Conservation (phyloP, 495 filamentous ascomycete genomes). For the Hypoxylon fuscum region DNA sequence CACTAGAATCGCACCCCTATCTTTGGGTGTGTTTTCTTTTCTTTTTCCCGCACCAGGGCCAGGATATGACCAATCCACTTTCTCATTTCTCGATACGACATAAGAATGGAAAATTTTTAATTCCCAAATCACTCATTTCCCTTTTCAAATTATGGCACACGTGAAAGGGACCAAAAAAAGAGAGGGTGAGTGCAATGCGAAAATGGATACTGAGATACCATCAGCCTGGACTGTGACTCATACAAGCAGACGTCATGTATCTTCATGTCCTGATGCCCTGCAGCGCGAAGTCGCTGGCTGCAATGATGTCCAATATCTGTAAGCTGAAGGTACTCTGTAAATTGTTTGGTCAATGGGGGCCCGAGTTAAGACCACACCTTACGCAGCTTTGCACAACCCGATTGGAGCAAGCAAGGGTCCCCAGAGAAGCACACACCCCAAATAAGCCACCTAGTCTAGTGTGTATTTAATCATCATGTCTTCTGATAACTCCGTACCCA, state of each 20-base stretch:
- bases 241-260: slow-evolving; percentile 44
- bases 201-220: slow-evolving; percentile 31
- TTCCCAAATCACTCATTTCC: slow-evolving; percentile 45
- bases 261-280: slow-evolving; percentile 52
- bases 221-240: slow-evolving; percentile 46
- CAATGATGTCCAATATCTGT: slow-evolving; percentile 60
- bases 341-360: slow-evolving; percentile 52
- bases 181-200: slow-evolving; percentile 11
- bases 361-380: slow-evolving; percentile 38
- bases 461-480: slow-evolving; percentile 30
- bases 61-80: slow-evolving; percentile 38
- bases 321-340: slow-evolving; percentile 44
- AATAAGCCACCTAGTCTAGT: slow-evolving; percentile 26
- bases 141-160: slow-evolving; percentile 26
- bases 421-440: slow-evolving; percentile 23
- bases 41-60: slow-evolving; percentile 29
- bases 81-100: slow-evolving; percentile 47
- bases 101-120: slow-evolving; percentile 47
- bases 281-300: slow-evolving; percentile 47
- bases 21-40: slow-evolving; percentile 39
- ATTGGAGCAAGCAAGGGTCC: slow-evolving; percentile 39
- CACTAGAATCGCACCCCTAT: slow-evolving; percentile 48
- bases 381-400: slow-evolving; percentile 50
- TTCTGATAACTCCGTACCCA: slow-evolving; percentile 28
- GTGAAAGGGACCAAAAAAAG: slow-evolving; percentile 24